Percentiles rank a stretch among this genome's conserved stretches.
phyloP scores from a whole-genome alignment of 2,329 filamentous ascomycete species.

The Penicillium sp. region DNA sequence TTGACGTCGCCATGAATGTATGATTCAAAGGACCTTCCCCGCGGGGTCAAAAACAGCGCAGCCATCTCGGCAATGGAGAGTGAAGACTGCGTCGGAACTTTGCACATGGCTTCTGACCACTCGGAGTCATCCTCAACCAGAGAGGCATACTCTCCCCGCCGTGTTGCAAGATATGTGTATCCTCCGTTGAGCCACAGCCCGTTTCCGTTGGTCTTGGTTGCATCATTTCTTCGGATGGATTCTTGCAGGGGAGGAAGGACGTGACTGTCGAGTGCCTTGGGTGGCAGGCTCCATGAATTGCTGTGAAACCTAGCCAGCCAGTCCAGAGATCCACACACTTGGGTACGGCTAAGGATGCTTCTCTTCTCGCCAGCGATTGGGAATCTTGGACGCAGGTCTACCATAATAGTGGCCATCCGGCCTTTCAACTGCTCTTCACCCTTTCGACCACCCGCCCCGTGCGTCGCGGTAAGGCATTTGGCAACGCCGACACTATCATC shows the following conservation, averaged over 20 bases:
- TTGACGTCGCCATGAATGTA: conserved; percentile 71
- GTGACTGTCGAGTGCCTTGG: conserved; percentile 29
- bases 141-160: conserved; percentile 56
- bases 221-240: conserved; percentile 31
- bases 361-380: conserved; percentile 52
- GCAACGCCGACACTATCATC: conserved; percentile 51
- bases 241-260: conserved; percentile 60
- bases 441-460: conserved; percentile 25
- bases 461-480: conserved; percentile 51
- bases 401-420: conserved; percentile 59
- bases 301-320: conserved; percentile 67
- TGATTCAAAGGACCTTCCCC: conserved; percentile 52
- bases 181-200: conserved; percentile 66
- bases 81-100: conserved; percentile 14
- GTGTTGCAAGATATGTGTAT: conserved; percentile 69
- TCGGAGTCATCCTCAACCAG: conserved; percentile 55
- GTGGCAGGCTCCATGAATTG: conserved; percentile 49
- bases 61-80: conserved; percentile 55
- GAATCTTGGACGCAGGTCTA: conserved; percentile 56
- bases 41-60: conserved; percentile 54
- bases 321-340: conserved; percentile 58
- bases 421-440: conserved; percentile 28
- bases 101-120: conserved; percentile 58
- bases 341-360: conserved; percentile 47
- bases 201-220: conserved; percentile 14